A percentile compares a stretch with the other conserved stretches of the same genome.
Evolutionary conservation across 208 protist species (phyloP).

Genomic region (Crithidia bombi): DNA sequence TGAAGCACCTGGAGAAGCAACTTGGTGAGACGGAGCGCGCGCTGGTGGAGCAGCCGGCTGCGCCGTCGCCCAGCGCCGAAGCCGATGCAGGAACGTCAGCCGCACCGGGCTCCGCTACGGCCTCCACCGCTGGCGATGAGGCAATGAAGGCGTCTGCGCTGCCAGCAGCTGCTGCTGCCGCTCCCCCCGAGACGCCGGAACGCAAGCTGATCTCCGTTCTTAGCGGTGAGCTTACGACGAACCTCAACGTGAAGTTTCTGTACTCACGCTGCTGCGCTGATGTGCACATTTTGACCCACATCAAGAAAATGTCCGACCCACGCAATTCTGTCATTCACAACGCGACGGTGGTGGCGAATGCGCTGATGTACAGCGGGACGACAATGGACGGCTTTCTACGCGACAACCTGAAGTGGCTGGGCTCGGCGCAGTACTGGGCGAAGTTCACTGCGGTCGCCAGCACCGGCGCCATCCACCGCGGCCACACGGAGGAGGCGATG

Average conservation of each 20-base stretch:
- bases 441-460: constrained; percentile 97
- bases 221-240: constrained; percentile 89
- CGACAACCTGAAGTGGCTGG: constrained; percentile 98
- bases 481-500: constrained; percentile 91
- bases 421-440: constrained; percentile 96
- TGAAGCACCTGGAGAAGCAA: constrained; percentile 47
- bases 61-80: constrained; percentile 3
- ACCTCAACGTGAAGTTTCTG: constrained; percentile 96
- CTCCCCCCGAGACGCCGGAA: constrained; percentile 30
- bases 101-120: background rate
- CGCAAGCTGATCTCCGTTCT: constrained; percentile 83
- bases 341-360: constrained; percentile 96
- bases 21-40: constrained; percentile 16
- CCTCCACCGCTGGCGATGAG: background rate
- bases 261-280: constrained; percentile 94
- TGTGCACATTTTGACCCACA: constrained; percentile 95
- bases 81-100: background rate
- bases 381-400: constrained; percentile 98
- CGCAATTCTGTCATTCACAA: constrained; percentile 89
- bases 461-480: constrained; percentile 97
- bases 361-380: constrained; percentile 98
- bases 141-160: background rate
- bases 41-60: constrained; percentile 20
- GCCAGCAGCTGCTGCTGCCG: background rate
- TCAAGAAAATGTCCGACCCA: constrained; percentile 90